Evolutionary conservation across 306 rosid species (phyloP), one percentile per base, ranked within the genome.

Genomic region (Crataegus laevigata): DNA sequence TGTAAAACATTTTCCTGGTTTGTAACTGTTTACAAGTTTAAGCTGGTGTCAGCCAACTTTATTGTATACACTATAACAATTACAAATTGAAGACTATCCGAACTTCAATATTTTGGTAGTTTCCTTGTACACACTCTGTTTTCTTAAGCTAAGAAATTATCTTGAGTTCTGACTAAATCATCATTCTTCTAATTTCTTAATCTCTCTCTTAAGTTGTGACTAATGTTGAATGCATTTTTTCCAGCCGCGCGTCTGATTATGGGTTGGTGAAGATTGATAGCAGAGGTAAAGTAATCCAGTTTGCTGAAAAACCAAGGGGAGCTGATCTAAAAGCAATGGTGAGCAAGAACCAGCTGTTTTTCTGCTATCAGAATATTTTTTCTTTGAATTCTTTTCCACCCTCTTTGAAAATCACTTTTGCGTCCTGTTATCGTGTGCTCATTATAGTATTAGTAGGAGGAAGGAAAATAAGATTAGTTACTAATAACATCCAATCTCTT

Each of bases 181-280:
- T 17, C 65, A 15, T 57, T 55, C 28, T 36, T 40, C 18, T 25
- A 18, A 28, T 24, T 14, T 25, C 19, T 18, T 55, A 34, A 34
- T n/a, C 55, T 11, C 64, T 26, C 21, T 19, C 58, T 47, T 25
- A 47, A 32, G 26, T 25, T 14, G 8, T 12, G 71, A 34, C 69
- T 28, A 64, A 64, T 47, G 55, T 76, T 75, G 17, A 77, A 40
- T 69, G 25, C 42, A n/a, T 76, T 52, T 32, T 78, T 83, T 85
- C 70, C 89, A 91, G 98, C 79, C 98, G 94, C 1, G 98, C 97
- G 76, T 81, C 96, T 2, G 97, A 91, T 69, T 94, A 79, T 61
- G 98, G 98, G 66, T 84, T 94, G 85, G 90, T 91, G 84, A 90
- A 91, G 81, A 77, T 91, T 3, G 97, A 88, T 78, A 66, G 89